Percentiles rank a stretch among this genome's conserved stretches.
Evolutionary conservation across 345 rosid species (phyloP).

Genomic region (Eucalyptus sp.): DNA sequence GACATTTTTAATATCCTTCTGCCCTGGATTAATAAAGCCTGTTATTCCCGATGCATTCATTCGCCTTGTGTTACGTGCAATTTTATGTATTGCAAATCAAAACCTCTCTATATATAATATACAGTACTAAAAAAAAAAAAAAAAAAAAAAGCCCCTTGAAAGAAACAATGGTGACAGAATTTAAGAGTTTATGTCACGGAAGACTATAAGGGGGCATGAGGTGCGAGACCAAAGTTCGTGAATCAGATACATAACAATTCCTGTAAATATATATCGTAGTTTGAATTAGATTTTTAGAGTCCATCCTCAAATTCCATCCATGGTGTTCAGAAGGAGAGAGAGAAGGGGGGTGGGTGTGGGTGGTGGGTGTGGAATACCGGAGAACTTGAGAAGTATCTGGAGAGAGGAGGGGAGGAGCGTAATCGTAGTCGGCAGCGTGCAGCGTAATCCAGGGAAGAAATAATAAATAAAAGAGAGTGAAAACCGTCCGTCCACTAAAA

Average conservation of each 20-base stretch:
- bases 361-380: background rate
- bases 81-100: background rate
- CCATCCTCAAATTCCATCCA: background rate
- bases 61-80: background rate
- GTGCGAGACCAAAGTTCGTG: background rate
- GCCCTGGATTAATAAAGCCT: background rate
- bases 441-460: background rate
- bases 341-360: background rate
- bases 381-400: background rate
- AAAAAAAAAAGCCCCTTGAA: background rate
- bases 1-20: rapidly evolving
- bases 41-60: background rate
- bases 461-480: background rate
- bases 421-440: background rate
- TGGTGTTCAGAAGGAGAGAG: background rate
- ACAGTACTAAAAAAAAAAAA: rapidly evolving
- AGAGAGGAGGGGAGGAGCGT: background rate
- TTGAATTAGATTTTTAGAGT: background rate
- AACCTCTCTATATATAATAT: background rate
- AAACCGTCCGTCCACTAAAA: background rate
- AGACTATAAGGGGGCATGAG: background rate
- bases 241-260: background rate
- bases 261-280: no score
- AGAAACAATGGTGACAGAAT: background rate
- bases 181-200: background rate